phyloP scores from a whole-genome alignment of 371 early-diverging fungal species.

The Apophysomyces sp. region DNA sequence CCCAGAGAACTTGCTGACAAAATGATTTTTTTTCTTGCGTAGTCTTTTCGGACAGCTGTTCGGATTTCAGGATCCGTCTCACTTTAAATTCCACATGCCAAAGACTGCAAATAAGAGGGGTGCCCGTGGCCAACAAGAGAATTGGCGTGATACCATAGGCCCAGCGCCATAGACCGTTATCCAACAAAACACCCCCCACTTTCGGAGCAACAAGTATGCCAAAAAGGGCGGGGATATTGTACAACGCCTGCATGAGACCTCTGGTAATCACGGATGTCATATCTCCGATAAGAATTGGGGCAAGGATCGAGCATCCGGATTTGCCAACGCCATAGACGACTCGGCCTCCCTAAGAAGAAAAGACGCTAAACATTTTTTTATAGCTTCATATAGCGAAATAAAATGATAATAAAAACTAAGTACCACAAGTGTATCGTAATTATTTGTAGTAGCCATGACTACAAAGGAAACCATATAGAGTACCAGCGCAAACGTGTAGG shows the following conservation, averaged over 20 bases:
- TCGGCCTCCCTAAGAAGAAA: constrained; percentile 29
- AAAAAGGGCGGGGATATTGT: constrained; percentile 15
- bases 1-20: constrained; percentile 14
- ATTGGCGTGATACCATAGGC: constrained; percentile 14
- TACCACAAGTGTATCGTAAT: constrained; percentile 5
- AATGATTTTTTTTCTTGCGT: constrained; percentile 6
- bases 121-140: constrained; percentile 21
- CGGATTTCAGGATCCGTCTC: background rate
- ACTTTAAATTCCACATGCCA: constrained; percentile 20
- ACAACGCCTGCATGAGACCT: constrained; percentile 26
- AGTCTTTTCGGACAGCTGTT: background rate
- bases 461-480: constrained; percentile 21
- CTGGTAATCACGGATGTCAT: constrained; percentile 23
- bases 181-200: background rate
- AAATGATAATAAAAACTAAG: too few relatives aligned
- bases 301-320: constrained; percentile 35
- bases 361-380: too few relatives aligned
- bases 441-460: constrained; percentile 20
- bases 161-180: constrained; percentile 16
- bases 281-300: constrained; percentile 45
- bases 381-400: too few relatives aligned
- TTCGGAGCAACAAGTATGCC: constrained; percentile 6
- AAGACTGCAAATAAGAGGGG: constrained; percentile 16
- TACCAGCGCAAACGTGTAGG: constrained; percentile 13
- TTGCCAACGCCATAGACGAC: constrained; percentile 39